Conservation (phyloP, 345 rosid genomes). For the Sonneratia caseolaris region DNA sequence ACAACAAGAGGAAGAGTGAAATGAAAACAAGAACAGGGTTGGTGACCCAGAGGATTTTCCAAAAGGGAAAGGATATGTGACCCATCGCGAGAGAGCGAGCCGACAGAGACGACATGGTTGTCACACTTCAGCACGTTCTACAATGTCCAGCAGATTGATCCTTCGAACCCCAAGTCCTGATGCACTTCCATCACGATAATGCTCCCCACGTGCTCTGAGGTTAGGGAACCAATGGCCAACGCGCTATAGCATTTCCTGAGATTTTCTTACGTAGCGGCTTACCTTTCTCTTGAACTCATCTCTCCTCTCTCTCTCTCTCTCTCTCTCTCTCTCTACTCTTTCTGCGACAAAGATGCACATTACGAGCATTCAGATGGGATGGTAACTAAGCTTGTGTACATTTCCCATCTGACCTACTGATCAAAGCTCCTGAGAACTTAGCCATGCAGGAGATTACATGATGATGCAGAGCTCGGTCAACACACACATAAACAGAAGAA, state of each 20-base stretch:
- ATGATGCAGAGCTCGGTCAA: too few relatives aligned
- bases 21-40: neutral
- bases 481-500: too few relatives aligned
- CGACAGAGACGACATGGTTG: neutral
- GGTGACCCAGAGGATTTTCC: too few relatives aligned
- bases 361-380: neutral
- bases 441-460: too few relatives aligned
- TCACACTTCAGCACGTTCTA: neutral
- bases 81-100: neutral
- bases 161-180: neutral
- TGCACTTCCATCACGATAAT: neutral
- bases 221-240: neutral
- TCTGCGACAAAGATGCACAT: constrained; percentile 25
- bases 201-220: neutral
- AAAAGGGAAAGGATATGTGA: neutral
- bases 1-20: neutral
- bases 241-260: constrained; percentile 45
- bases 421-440: too few relatives aligned
- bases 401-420: too few relatives aligned
- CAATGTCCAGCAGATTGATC: neutral
- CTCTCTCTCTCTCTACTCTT: constrained; percentile 64
- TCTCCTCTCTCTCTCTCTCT: constrained; percentile 54
- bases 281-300: constrained; percentile 70
- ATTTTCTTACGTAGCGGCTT: constrained; percentile 52
- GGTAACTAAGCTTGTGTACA: neutral